Conservation (phyloP, 1,139 yeast genomes). For the Debaryomyces robertsiae region DNA sequence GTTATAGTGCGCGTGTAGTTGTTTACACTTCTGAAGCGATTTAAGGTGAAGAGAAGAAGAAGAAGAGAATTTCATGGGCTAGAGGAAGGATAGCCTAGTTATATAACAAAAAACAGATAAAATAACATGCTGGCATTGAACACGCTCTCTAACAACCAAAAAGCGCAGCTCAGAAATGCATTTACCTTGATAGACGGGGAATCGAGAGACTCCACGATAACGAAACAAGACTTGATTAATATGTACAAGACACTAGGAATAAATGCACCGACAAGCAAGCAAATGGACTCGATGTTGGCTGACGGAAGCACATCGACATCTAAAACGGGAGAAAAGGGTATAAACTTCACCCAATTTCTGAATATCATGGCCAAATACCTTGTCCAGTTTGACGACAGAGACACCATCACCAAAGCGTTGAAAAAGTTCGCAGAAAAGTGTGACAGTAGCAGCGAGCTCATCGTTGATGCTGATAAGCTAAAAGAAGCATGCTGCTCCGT, state of each 20-base stretch:
- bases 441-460: slow-evolving; percentile 29
- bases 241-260: slow-evolving; percentile 55
- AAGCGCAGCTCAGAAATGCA: slow-evolving; percentile 47
- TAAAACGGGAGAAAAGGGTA: slow-evolving; percentile 30
- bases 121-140: slow-evolving; percentile 32
- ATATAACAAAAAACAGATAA: no score
- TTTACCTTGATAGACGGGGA: slow-evolving; percentile 80
- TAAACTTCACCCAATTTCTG: slow-evolving; percentile 72
- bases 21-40: slow-evolving; percentile 6
- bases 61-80: no score
- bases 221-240: slow-evolving; percentile 58
- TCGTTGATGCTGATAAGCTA: slow-evolving; percentile 53
- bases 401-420: slow-evolving; percentile 65
- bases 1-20: slow-evolving; percentile 9
- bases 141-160: slow-evolving; percentile 44
- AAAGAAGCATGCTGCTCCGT: slow-evolving; percentile 52
- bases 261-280: slow-evolving; percentile 41
- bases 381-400: slow-evolving; percentile 58
- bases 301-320: slow-evolving; percentile 22
- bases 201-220: slow-evolving; percentile 66
- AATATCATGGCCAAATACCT: slow-evolving; percentile 66
- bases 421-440: slow-evolving; percentile 54
- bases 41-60: background rate
- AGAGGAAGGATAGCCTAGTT: no score
- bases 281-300: slow-evolving; percentile 53